A percentile compares a stretch with the other conserved stretches of the same genome.
phyloP scores from a whole-genome alignment of 2,329 filamentous ascomycete species.

The Dendrostoma leiphaemia region DNA sequence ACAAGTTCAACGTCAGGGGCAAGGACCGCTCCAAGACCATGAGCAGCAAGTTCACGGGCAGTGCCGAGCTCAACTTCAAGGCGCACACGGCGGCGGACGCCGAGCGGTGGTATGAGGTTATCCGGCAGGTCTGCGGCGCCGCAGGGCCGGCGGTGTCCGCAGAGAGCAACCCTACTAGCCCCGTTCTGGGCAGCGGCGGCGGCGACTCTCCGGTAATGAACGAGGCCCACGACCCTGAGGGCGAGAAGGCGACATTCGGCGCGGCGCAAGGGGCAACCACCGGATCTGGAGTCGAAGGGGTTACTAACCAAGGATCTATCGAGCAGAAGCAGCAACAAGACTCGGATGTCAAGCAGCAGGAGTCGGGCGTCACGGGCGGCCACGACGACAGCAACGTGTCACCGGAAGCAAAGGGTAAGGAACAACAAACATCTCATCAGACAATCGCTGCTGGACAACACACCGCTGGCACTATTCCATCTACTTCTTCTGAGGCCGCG shows the following conservation, averaged over 20 bases:
- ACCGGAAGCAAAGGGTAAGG: constrained; percentile 19
- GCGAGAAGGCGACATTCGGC: constrained; percentile 17
- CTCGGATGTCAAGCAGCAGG: too few species aligned
- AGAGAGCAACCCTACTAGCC: constrained; percentile 31
- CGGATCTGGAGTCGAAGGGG: constrained; percentile 21
- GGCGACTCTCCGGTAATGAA: constrained; percentile 29
- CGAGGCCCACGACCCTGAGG: constrained; percentile 28
- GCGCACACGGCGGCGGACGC: constrained; percentile 79
- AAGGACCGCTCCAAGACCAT: constrained; percentile 85
- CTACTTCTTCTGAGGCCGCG: constrained; percentile 17
- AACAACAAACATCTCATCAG: not conserved
- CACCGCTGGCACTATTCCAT: too few species aligned
- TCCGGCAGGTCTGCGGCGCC: constrained; percentile 59
- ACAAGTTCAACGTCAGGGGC: constrained; percentile 93
- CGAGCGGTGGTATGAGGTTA: constrained; percentile 78
- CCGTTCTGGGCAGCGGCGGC: constrained; percentile 26
- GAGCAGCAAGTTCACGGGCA: constrained; percentile 76
- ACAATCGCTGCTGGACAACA: not conserved
- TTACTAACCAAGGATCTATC: constrained; percentile 11
- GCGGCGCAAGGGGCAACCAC: not conserved
- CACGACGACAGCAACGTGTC: too few species aligned
- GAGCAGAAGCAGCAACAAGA: constrained; percentile 13
- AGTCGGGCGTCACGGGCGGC: constrained; percentile 41
- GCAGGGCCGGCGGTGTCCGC: constrained; percentile 22
- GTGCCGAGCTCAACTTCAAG: constrained; percentile 82